Evolutionary conservation across 352 stramenopile genomes (phyloP), one percentile per base, ranked within the genome.

Genomic region (Pythium brachiatum): DNA sequence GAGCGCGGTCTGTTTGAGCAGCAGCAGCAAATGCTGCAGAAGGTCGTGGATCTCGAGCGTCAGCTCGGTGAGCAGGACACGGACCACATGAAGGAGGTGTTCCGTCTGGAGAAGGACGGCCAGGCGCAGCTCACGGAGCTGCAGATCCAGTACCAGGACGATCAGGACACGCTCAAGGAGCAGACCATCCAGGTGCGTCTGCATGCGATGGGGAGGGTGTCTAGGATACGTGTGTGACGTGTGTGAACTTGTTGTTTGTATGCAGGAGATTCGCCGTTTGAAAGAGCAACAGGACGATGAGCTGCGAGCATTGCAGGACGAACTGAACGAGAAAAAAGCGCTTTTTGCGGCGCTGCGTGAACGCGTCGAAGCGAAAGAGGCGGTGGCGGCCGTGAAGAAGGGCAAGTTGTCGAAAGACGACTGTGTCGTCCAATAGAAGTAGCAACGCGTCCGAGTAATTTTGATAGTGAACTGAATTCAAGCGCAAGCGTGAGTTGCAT

Each of bases 231-330:
- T 54, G 13, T 64, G 41, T 20, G 53, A 53, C 27, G 23, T 62
- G 39, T 63, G 55, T 20, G 48, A 46, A 68, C 15, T 34, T 63
- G 46, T 26, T 20, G 23, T 59, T 34, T 38, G 25, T 64, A 53
- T 64, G 23, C 36, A 90, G 79, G 72, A 88, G 11, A 89, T 92
- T 15, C 79, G 75, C 23, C 56, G 64, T 3, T 52, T 89, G 44
- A 89, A 86, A 61, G 72, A 66, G 13, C 57, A 88, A 52, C 81
- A 90, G 57, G 83, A 90, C 52, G 66, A 82, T 7, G 74, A 89
- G 29, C 47, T 87, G 4, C 62, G 53, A 27, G 69, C 54, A 15
- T 57, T 92, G n/a, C 72, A 81, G 29, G 64, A 66, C 20, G 63
- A 90, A 7, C 32, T 89, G 34, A 75, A 73, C 27, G 78, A 88